phyloP scores from a whole-genome alignment of 768 basidiomycete species.

The Boletus tylopilopsis region DNA sequence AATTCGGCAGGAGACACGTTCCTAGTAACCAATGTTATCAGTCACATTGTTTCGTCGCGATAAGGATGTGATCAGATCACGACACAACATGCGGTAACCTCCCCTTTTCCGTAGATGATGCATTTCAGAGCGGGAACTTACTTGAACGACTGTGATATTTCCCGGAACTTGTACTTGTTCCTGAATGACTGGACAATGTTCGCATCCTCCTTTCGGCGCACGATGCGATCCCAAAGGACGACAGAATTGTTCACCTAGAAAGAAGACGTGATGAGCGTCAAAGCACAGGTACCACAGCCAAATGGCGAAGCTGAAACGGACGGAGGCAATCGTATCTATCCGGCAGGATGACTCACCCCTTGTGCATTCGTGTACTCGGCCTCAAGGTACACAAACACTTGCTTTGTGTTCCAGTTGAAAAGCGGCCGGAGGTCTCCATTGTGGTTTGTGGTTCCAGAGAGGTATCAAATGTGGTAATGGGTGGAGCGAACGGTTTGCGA shows the following conservation, averaged over 20 bases:
- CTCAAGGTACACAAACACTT: slow-evolving; percentile 81
- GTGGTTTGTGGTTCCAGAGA: not conserved
- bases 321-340: slow-evolving; percentile 4
- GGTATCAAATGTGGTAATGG: slow-evolving; percentile 14
- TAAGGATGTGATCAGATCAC: slow-evolving; percentile 14
- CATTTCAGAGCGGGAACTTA: slow-evolving; percentile 39
- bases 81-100: slow-evolving; percentile 19
- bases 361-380: slow-evolving; percentile 76
- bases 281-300: slow-evolving; percentile 13
- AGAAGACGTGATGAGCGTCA: slow-evolving; percentile 9
- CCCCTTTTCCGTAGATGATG: not conserved
- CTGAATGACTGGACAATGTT: slow-evolving; percentile 46
- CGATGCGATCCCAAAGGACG: slow-evolving; percentile 90
- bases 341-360: slow-evolving; percentile 50
- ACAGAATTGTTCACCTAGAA: slow-evolving; percentile 67
- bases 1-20: slow-evolving; percentile 64
- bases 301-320: slow-evolving; percentile 16
- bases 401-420: slow-evolving; percentile 97
- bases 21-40: slow-evolving; percentile 38
- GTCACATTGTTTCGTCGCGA: slow-evolving; percentile 4
- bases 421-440: slow-evolving; percentile 70
- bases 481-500: slow-evolving; percentile 12
- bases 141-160: slow-evolving; percentile 72
- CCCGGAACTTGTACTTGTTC: slow-evolving; percentile 85
- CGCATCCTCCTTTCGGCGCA: slow-evolving; percentile 76